Conservation (phyloP, 345 rosid genomes). For the Microcos paniculata region DNA sequence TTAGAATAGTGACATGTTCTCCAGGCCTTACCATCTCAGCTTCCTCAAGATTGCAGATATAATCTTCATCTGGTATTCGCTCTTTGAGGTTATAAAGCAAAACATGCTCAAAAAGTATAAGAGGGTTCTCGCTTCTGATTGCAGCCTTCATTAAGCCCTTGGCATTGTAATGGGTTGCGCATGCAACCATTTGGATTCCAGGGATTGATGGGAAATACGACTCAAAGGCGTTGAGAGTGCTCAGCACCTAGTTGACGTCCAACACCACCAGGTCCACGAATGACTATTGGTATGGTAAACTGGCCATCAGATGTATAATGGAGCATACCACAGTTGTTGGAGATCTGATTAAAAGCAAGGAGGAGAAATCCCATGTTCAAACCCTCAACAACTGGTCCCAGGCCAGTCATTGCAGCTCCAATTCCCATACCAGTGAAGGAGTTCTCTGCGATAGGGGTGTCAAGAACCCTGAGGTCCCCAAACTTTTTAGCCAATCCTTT, state of each 20-base stretch:
- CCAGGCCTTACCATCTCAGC: constrained; percentile 98
- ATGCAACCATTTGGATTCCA: constrained; percentile 98
- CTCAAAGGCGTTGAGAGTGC: constrained; percentile 93
- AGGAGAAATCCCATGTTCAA: constrained; percentile 99
- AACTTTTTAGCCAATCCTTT: constrained; percentile 68
- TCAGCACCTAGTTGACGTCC: constrained; percentile 97
- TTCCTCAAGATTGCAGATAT: constrained; percentile 84
- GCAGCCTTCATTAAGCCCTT: constrained; percentile 99
- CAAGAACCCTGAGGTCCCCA: constrained; percentile 94
- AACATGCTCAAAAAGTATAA: constrained; percentile 91
- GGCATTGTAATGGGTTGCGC: constrained; percentile 97
- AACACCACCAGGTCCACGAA: constrained; percentile 99
- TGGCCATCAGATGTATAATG: constrained; percentile 99
- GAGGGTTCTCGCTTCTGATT: constrained; percentile 95
- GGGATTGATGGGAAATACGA: constrained; percentile 98
- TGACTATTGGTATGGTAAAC: constrained; percentile 81
- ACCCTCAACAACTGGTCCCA: constrained; percentile 87
- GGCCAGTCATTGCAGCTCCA: constrained; percentile 94
- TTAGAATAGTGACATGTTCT: constrained; percentile 79
- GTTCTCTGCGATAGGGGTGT: constrained; percentile 94
- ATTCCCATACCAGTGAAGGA: constrained; percentile 97
- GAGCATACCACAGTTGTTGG: constrained; percentile 98
- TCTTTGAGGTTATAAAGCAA: constrained; percentile 97
- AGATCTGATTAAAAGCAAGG: constrained; percentile 95
- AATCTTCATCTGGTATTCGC: constrained; percentile 89